Evolutionary conservation across 257 asterid genomes (phyloP), one percentile per base, ranked within the genome.

Genomic region (Parsonsia alboflavescens): DNA sequence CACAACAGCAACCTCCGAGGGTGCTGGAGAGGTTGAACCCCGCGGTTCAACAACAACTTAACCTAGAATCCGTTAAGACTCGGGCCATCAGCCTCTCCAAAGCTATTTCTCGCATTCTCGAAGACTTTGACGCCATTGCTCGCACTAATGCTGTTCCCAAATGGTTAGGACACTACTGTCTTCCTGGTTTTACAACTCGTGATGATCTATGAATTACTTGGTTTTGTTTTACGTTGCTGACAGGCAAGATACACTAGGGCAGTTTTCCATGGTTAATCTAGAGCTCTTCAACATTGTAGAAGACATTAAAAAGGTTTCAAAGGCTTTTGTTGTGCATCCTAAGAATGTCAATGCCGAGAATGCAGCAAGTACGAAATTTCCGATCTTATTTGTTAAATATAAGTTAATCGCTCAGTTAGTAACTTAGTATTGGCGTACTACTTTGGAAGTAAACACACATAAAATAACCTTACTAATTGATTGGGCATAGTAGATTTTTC

Each of bases 301-400:
- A 79, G 99, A 92, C 68, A 86, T 94, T 72, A 94, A 90, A 88
- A 90, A 90, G 79, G 98, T 92, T 58, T 94, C 98, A 75, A 92
- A 90, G 89, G 97, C 97, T 76, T 94, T 92, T 79, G 96, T 94
- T 77, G 97, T 94, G 80, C 90, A 90, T 81, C 99, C 99, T 48
- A 92, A 88, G 87, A 88, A 86, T 87, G 97, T 94, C 66, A 92
- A 87, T 87, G 99, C 98, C 59, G 98, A 90, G 84, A 94, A 88
- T 85, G 96, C 99, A 75, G 83, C 87, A 62, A 82, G 98, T 94
- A 92, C 28, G 87, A 62, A 28, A 15, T 69, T 5, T 6, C 8
- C 10, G 6, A 7, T 48, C 24, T 24, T 69, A 10, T 42, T 9
- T 17, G 11, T 13, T 61, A 42, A 13, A 5, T 13, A 4, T 33